A percentile compares a stretch with the other conserved stretches of the same genome.
Conservation (phyloP, 257 asterid species). For the Osmanthus fragrans region DNA sequence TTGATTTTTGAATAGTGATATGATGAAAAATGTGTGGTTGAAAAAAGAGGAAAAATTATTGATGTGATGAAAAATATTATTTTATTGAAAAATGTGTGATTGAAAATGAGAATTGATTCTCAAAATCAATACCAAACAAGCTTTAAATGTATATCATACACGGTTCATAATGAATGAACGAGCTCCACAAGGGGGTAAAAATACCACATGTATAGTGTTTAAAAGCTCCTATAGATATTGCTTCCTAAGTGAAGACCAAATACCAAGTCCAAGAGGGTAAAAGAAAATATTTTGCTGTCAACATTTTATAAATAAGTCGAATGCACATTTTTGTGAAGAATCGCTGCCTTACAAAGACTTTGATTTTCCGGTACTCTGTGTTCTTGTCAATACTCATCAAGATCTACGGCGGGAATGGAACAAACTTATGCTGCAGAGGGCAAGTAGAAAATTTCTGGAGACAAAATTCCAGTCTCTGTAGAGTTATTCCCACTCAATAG, state of each 20-base stretch:
- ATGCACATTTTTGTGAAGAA: neutral
- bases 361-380: neutral
- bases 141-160: neutral
- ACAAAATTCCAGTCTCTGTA: neutral
- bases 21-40: too few species aligned
- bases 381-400: neutral
- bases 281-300: neutral
- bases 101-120: too few species aligned
- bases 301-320: neutral
- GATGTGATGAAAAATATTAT: too few species aligned
- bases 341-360: neutral
- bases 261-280: neutral
- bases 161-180: neutral
- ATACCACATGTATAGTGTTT: neutral
- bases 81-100: too few species aligned
- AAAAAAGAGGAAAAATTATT: too few species aligned
- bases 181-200: neutral
- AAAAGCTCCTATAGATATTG: neutral
- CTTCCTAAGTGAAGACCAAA: neutral
- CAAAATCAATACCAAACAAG: too few species aligned
- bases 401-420: neutral
- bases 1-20: too few species aligned
- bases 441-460: neutral
- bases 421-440: neutral
- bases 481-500: constrained; percentile 91